Conservation (phyloP, 2,329 filamentous ascomycete genomes). For the Coniochaeta ligniaria region DNA sequence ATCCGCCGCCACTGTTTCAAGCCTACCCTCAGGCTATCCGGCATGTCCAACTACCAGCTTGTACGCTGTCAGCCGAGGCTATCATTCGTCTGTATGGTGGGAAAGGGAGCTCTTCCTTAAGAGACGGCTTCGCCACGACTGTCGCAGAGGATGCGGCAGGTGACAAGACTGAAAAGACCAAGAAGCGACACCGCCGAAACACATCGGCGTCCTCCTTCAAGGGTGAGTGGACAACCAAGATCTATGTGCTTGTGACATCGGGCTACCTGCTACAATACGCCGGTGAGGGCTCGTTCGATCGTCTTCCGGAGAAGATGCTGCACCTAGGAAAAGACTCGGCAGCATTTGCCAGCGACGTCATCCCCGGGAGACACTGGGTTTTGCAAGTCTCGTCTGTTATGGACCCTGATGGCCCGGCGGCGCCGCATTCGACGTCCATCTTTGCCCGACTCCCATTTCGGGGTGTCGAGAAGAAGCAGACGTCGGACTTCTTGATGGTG, state of each 20-base stretch:
- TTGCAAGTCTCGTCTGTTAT: constrained; percentile 65
- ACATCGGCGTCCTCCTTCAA: constrained; percentile 31
- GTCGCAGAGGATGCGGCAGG: constrained; percentile 16
- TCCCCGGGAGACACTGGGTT: constrained; percentile 75
- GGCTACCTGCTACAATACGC: constrained; percentile 71
- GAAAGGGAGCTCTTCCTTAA: constrained; percentile 31
- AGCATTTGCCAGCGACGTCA: constrained; percentile 72
- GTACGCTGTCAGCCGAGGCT: constrained; percentile 59
- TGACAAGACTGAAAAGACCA: constrained; percentile 31
- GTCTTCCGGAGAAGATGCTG: constrained; percentile 66
- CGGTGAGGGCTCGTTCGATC: constrained; percentile 61
- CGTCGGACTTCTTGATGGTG: constrained; percentile 62
- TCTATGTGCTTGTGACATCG: constrained; percentile 63
- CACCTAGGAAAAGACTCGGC: constrained; percentile 68
- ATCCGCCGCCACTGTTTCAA: constrained; percentile 73
- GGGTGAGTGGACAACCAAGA: constrained; percentile 63
- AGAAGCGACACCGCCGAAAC: constrained; percentile 40
- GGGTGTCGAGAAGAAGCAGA: constrained; percentile 45
- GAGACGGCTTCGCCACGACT: constrained; percentile 23
- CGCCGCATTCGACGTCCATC: constrained; percentile 50
- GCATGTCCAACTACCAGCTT: constrained; percentile 62
- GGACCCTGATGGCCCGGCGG: constrained; percentile 46
- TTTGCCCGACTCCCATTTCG: constrained; percentile 59
- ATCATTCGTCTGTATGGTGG: constrained; percentile 56
- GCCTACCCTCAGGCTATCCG: constrained; percentile 80